A percentile compares a stretch with the other conserved stretches of the same genome.
Evolutionary conservation across 129 eudicot species (phyloP).

Genomic region (Lonicera japonica): DNA sequence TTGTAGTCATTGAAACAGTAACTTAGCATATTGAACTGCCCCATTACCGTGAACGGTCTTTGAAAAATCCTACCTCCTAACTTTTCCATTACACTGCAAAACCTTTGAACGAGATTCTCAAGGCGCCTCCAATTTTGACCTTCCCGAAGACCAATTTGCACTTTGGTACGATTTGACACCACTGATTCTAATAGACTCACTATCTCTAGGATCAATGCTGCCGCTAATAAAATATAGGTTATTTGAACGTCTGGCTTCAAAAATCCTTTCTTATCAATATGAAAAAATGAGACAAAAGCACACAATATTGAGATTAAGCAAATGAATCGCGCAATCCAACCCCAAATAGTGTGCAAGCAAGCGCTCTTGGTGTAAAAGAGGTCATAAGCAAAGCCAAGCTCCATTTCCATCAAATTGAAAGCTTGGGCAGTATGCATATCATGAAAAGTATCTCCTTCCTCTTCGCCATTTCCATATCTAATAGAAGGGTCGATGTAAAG

Average conservation of each 20-base stretch:
- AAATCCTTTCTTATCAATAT: neutral
- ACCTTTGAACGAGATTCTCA: neutral
- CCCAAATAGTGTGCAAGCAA: neutral
- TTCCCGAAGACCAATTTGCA: neutral
- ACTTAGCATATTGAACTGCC: conserved; percentile 6
- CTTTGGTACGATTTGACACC: neutral
- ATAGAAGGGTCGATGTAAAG: neutral
- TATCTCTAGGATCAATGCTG: conserved; percentile 3
- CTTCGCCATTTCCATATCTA: neutral
- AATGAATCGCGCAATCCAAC: conserved; percentile 2
- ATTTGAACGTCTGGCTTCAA: neutral
- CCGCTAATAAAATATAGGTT: neutral
- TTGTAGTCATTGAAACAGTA: neutral
- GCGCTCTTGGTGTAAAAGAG: conserved; percentile 10
- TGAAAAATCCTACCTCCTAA: neutral
- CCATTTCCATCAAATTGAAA: neutral
- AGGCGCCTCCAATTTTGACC: neutral
- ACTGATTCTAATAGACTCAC: conserved; percentile 1
- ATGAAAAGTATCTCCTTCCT: neutral
- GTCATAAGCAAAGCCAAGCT: conserved; percentile 11
- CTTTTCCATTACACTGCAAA: neutral
- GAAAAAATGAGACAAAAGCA: neutral
- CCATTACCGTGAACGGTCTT: neutral
- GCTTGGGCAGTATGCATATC: neutral
- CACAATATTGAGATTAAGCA: neutral